Conservation (phyloP, 2,329 filamentous ascomycete species). For the Chaetomiaceae sp. region DNA sequence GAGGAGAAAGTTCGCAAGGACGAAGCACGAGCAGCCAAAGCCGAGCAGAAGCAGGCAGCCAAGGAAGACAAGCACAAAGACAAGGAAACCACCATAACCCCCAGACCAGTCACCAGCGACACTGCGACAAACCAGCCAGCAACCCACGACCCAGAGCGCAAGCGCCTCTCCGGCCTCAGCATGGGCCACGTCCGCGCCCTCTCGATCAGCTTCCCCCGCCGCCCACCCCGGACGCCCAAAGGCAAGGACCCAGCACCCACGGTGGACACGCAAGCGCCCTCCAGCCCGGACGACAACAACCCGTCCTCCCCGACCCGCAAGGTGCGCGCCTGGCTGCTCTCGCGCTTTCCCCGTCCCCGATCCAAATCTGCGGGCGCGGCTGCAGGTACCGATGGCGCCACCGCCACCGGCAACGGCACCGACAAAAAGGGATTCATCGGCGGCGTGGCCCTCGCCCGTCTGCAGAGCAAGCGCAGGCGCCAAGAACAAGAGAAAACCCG, state of each 20-base stretch:
- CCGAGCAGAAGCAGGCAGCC: conserved; percentile 40
- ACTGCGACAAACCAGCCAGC: background rate
- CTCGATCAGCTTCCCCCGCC: conserved; percentile 19
- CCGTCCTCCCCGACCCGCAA: conserved; percentile 25
- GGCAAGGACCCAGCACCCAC: conserved; percentile 13
- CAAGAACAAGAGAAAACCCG: conserved; percentile 17
- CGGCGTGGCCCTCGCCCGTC: conserved; percentile 32
- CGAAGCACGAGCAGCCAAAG: conserved; percentile 41
- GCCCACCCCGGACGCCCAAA: conserved; percentile 14
- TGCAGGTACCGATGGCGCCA: background rate
- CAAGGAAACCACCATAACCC: conserved; percentile 6
- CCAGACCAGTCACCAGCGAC: too few species aligned
- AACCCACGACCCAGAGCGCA: background rate
- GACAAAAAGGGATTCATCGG: conserved; percentile 34
- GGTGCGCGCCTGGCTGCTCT: conserved; percentile 40
- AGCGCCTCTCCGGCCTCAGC: conserved; percentile 2
- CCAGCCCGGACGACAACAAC: conserved; percentile 13
- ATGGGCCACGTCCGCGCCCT: conserved; percentile 12
- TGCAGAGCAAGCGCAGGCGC: conserved; percentile 14
- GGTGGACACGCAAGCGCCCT: conserved; percentile 5
- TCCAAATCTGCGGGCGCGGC: conserved; percentile 24
- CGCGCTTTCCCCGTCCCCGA: conserved; percentile 32
- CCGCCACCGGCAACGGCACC: background rate
- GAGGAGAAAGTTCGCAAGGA: conserved; percentile 48
- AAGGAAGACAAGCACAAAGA: conserved; percentile 42